Conservation (phyloP, 1,139 yeast species). For the Nakaseomyces kungkrabaensis region DNA sequence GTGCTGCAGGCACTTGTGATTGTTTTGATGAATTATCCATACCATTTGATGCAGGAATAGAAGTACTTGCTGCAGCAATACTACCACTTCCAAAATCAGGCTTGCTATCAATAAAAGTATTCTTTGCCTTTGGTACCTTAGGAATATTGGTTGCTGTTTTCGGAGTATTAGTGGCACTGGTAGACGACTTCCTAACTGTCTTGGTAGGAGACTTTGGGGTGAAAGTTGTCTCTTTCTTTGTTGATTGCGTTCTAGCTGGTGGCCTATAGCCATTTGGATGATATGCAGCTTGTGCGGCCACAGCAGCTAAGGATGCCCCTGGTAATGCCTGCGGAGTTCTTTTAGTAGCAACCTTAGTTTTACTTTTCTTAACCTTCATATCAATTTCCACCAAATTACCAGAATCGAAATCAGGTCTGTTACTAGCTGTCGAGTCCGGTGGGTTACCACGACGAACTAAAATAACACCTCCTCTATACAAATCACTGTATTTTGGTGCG, state of each 20-base stretch:
- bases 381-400: not conserved
- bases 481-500: slow-evolving; percentile 57
- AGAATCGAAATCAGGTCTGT: slow-evolving; percentile 46
- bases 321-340: slow-evolving; percentile 4
- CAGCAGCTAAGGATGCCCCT: slow-evolving; percentile 23
- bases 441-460: slow-evolving; percentile 76
- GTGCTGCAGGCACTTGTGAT: not conserved
- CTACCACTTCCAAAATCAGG: not conserved
- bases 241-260: not conserved
- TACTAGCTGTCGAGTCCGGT: slow-evolving; percentile 55
- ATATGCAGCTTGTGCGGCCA: slow-evolving; percentile 32
- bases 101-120: not conserved
- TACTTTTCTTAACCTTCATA: slow-evolving; percentile 25
- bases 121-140: not conserved
- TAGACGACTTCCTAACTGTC: not conserved
- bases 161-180: not conserved
- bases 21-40: not conserved
- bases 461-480: slow-evolving; percentile 82
- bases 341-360: slow-evolving; percentile 9
- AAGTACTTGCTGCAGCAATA: not conserved
- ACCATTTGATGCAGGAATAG: not conserved
- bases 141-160: not conserved
- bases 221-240: not conserved
- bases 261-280: slow-evolving; percentile 16
- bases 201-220: not conserved